Evolutionary conservation across 2,329 filamentous ascomycete species (phyloP).

Genomic region (Juglanconis oblonga): DNA sequence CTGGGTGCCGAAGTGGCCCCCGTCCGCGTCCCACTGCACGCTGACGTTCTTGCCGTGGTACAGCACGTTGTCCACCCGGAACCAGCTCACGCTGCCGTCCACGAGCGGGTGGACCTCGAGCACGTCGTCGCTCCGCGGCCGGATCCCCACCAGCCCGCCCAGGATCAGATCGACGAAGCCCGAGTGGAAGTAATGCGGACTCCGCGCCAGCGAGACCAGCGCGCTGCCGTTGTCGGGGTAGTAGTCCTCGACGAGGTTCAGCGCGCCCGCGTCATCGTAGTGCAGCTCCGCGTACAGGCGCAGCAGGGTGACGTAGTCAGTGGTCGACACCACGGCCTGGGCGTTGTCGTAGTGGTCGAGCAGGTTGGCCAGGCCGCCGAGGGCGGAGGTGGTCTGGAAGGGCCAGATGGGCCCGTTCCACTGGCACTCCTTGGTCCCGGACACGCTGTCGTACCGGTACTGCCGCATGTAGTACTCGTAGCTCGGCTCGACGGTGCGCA

Average conservation of each 20-base stretch:
- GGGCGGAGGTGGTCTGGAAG: constrained; percentile 39
- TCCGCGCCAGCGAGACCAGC: constrained; percentile 39
- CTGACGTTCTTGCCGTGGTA: constrained; percentile 40
- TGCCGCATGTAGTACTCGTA: constrained; percentile 44
- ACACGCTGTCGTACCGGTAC: constrained; percentile 35
- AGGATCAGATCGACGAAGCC: constrained; percentile 40
- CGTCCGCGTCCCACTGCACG: constrained; percentile 38
- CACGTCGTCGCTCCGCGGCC: constrained; percentile 33
- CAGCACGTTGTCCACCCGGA: constrained; percentile 37
- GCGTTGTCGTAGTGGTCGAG: constrained; percentile 35
- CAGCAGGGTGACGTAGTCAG: constrained; percentile 35
- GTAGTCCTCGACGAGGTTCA: constrained; percentile 42
- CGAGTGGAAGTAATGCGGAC: constrained; percentile 44
- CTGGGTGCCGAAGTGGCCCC: constrained; percentile 28
- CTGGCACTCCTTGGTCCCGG: constrained; percentile 35
- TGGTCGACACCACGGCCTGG: constrained; percentile 25
- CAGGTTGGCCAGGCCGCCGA: constrained; percentile 38
- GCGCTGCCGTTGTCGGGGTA: constrained; percentile 38
- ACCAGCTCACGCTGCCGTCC: constrained; percentile 33
- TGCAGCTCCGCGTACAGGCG: constrained; percentile 38
- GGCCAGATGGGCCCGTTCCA: constrained; percentile 45
- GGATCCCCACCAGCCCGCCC: constrained; percentile 39
- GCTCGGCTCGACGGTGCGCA: constrained; percentile 40
- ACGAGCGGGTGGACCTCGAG: constrained; percentile 39
- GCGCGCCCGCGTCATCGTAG: constrained; percentile 31